Evolutionary conservation across 2,329 filamentous ascomycete species (phyloP).

Genomic region (Periconia macrospinosa): DNA sequence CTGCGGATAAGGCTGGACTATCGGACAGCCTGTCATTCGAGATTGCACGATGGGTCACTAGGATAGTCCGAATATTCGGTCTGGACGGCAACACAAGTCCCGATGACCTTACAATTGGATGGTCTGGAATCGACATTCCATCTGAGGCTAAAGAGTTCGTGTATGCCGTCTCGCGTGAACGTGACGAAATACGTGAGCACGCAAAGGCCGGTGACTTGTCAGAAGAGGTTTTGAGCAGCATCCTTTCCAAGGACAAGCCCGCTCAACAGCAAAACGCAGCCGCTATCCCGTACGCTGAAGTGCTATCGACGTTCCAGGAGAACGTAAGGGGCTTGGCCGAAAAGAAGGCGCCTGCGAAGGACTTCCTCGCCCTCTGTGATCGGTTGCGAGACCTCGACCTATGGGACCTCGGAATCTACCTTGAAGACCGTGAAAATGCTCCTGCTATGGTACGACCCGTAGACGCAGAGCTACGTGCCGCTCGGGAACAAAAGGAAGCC

Average conservation of each 20-base stretch:
- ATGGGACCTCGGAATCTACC: slow-evolving; percentile 80
- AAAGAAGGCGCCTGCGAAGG: slow-evolving; percentile 62
- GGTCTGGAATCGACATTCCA: slow-evolving; percentile 67
- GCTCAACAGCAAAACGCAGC: slow-evolving; percentile 31
- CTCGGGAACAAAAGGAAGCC: slow-evolving; percentile 58
- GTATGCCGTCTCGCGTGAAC: slow-evolving; percentile 60
- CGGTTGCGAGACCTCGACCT: slow-evolving; percentile 76
- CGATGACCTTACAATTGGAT: slow-evolving; percentile 57
- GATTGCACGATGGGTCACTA: slow-evolving; percentile 77
- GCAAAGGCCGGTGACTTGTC: slow-evolving; percentile 52
- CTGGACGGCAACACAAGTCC: slow-evolving; percentile 62
- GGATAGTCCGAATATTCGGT: slow-evolving; percentile 82
- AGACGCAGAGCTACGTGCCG: slow-evolving; percentile 58
- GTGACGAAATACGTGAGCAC: slow-evolving; percentile 60
- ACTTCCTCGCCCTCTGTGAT: slow-evolving; percentile 73
- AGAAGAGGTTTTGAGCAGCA: slow-evolving; percentile 33
- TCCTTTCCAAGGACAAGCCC: slow-evolving; percentile 41
- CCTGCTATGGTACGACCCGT: slow-evolving; percentile 74
- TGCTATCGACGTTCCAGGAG: slow-evolving; percentile 59
- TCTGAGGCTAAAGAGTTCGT: slow-evolving; percentile 61
- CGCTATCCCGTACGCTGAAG: slow-evolving; percentile 51
- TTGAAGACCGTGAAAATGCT: slow-evolving; percentile 76
- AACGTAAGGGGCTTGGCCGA: slow-evolving; percentile 60
- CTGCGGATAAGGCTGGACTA: slow-evolving; percentile 43
- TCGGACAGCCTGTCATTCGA: slow-evolving; percentile 53